A percentile compares a stretch with the other conserved stretches of the same genome.
phyloP scores from a whole-genome alignment of 2,329 filamentous ascomycete genomes.

The Ceratocystis papillata region DNA sequence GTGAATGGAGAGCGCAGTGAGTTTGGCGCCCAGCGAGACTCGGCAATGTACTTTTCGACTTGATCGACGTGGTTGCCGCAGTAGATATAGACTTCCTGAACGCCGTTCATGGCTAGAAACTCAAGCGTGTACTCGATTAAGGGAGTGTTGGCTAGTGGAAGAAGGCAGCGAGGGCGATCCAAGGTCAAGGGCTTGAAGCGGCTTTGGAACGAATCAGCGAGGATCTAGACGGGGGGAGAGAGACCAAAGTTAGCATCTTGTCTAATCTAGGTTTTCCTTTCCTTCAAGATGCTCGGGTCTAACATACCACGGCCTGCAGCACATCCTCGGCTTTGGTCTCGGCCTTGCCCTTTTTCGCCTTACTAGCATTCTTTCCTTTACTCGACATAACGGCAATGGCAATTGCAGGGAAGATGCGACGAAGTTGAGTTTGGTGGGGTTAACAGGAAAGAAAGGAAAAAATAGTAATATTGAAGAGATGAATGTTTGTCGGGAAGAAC shows the following conservation, averaged over 20 bases:
- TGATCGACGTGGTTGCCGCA: slow-evolving; percentile 77
- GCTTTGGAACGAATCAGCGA: slow-evolving; percentile 91
- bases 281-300: slow-evolving; percentile 15
- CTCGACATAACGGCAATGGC: slow-evolving; percentile 19
- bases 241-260: neutral
- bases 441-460: neutral
- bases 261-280: neutral
- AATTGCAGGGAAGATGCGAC: neutral
- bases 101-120: slow-evolving; percentile 86
- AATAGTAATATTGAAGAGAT: neutral
- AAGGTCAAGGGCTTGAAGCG: slow-evolving; percentile 82
- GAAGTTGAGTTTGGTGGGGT: neutral
- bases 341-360: slow-evolving; percentile 44
- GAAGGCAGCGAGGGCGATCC: slow-evolving; percentile 82
- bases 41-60: slow-evolving; percentile 74
- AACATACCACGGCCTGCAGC: slow-evolving; percentile 46
- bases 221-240: slow-evolving; percentile 45
- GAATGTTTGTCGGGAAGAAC: neutral
- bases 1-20: slow-evolving; percentile 56
- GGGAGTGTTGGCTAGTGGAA: slow-evolving; percentile 85
- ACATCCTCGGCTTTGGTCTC: slow-evolving; percentile 49
- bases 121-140: slow-evolving; percentile 97
- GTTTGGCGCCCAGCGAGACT: slow-evolving; percentile 58
- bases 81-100: slow-evolving; percentile 90
- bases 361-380: slow-evolving; percentile 30